phyloP scores from a whole-genome alignment of 495 filamentous ascomycete genomes.

The Delitschia confertaspora region DNA sequence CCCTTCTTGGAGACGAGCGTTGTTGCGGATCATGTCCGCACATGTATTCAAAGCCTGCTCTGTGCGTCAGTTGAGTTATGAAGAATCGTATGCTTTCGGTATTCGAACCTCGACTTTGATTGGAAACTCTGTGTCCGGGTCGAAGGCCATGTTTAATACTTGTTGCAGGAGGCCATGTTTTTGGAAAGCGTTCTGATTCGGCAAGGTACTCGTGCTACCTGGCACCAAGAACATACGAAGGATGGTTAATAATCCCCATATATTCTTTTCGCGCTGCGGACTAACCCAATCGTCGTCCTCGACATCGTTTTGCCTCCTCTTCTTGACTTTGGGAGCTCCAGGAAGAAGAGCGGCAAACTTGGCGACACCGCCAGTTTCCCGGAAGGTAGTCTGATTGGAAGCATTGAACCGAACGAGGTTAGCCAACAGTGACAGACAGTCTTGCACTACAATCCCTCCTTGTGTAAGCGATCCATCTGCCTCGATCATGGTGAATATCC shows the following conservation, averaged over 20 bases:
- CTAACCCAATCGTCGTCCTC: slow-evolving; percentile 64
- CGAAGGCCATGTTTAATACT: slow-evolving; percentile 76
- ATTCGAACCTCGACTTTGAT: slow-evolving; percentile 69
- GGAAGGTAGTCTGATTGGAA: slow-evolving; percentile 88
- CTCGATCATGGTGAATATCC: slow-evolving; percentile 71
- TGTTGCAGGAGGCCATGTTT: slow-evolving; percentile 72
- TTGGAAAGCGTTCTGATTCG: slow-evolving; percentile 81
- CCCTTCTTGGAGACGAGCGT: slow-evolving; percentile 66
- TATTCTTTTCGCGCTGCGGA: slow-evolving; percentile 76
- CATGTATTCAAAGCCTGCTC: slow-evolving; percentile 67
- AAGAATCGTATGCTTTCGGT: not conserved
- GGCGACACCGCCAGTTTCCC: slow-evolving; percentile 78
- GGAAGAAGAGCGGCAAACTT: slow-evolving; percentile 60
- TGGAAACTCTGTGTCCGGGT: slow-evolving; percentile 58
- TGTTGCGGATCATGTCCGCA: slow-evolving; percentile 81
- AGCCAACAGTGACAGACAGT: slow-evolving; percentile 86
- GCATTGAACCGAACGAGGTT: slow-evolving; percentile 83
- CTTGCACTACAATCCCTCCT: slow-evolving; percentile 85
- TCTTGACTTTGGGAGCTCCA: slow-evolving; percentile 41
- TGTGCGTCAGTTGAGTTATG: slow-evolving; percentile 11
- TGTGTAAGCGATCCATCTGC: slow-evolving; percentile 71
- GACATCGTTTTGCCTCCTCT: slow-evolving; percentile 41
- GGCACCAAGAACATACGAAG: slow-evolving; percentile 74
- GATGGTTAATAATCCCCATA: slow-evolving; percentile 81
- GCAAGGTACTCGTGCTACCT: slow-evolving; percentile 67